Base-by-base conservation (phyloP, 192 early-diverging fungal genomes). In the Blastocladiella britannica region DNA sequence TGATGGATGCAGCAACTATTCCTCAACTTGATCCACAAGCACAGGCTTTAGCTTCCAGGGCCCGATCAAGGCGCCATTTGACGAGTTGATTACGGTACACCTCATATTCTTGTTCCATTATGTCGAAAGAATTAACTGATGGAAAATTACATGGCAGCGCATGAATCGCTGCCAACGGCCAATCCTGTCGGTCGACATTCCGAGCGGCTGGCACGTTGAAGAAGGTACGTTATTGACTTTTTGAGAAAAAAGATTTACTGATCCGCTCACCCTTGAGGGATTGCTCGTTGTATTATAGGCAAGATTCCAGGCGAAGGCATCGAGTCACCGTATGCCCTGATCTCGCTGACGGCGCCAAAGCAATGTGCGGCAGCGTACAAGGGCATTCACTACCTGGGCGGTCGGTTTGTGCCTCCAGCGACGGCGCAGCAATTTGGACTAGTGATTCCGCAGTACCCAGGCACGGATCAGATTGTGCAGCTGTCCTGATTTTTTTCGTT, bases 301-400 rank as follows among this genome's bases (percentile, higher is more conserved):
- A 74, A 75, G 55, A 37, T 71, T 53, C 26, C 59, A 26, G 67
- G 70, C 5, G 53, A 31, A 1, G 77, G 74, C 2, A 71, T 91
- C 31, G 66, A 75, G n/a, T n/a, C n/a, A n/a, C 92, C 89, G 9
- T 72, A 76, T 24, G 83, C 88, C 70, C 72, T 98, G 3, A 72
- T 98, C 0, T 95, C 91, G 5, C 69, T 98, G 54, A 98, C 93
- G 5, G 81, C 84, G 0, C 94, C 94, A 53, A 98, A 98, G 66
- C 57, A 70, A 27, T 79, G 86, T 59, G 87, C 84, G 5, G 58
- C 65, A 5, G 51, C 67, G 8, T 93, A 88, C 62, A 69, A 60
- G 5, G 92, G 91, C 47, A 71, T 75, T 22, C 88, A 88, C 55
- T 88, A 82, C 55, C 69, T 97, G 29, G 91, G 93, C 5, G 91